phyloP scores from a whole-genome alignment of 371 early-diverging fungal species.

The Rhizopus sp. region DNA sequence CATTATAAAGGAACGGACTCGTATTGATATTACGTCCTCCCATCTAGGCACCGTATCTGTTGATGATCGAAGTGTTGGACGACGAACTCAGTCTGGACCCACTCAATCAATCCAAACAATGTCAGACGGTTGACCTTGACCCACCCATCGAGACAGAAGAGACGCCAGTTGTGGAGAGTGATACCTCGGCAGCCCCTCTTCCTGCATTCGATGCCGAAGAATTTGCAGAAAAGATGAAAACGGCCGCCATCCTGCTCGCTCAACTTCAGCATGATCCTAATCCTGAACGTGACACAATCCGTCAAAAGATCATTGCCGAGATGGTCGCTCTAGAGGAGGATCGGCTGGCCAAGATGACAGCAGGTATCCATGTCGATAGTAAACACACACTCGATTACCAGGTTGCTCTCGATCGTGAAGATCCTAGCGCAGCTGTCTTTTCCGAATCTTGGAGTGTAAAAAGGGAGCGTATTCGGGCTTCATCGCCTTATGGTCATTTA shows the following conservation, averaged over 20 bases:
- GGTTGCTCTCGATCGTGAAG: conserved; percentile 60
- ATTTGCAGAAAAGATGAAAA: conserved; percentile 85
- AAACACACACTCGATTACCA: background rate
- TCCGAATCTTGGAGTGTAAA: conserved; percentile 87
- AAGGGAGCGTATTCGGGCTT: conserved; percentile 72
- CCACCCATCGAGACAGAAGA: conserved; percentile 13
- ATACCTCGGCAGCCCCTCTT: too few species aligned
- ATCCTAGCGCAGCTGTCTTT: conserved; percentile 88
- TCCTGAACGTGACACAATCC: conserved; percentile 59
- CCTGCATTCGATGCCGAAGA: conserved; percentile 63
- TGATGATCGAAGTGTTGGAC: conserved; percentile 81
- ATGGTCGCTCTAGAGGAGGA: conserved; percentile 88
- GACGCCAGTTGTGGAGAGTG: background rate
- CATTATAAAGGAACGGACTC: background rate
- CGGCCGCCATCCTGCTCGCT: conserved; percentile 89
- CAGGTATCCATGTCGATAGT: conserved; percentile 24
- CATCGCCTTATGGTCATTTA: conserved; percentile 79
- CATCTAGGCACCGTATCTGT: conserved; percentile 72
- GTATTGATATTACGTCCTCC: background rate
- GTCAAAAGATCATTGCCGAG: conserved; percentile 80
- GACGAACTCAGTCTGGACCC: conserved; percentile 50
- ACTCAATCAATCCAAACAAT: conserved; percentile 10
- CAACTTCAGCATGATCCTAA: conserved; percentile 76
- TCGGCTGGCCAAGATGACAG: conserved; percentile 61
- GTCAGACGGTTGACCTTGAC: conserved; percentile 34